Conservation (phyloP, 1,139 yeast genomes). For the Blastobotrys persicus region DNA sequence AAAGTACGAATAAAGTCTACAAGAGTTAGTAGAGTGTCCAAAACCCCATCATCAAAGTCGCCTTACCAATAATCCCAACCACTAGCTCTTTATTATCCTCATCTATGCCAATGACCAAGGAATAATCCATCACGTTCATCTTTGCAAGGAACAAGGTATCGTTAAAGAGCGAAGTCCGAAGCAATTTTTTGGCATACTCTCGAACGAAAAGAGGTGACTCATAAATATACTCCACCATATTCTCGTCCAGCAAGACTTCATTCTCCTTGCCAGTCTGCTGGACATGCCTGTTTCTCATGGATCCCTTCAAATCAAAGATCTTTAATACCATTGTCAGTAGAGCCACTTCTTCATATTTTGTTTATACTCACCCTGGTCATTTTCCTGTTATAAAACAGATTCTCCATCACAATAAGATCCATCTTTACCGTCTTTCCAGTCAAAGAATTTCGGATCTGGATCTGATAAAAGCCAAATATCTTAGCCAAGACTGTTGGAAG, state of each 20-base stretch:
- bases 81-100: conserved; percentile 66
- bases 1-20: conserved; percentile 81
- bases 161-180: conserved; percentile 88
- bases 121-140: conserved; percentile 99
- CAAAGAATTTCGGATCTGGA: conserved; percentile 74
- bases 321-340: neutral
- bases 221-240: conserved; percentile 96
- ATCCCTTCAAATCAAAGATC: conserved; percentile 93
- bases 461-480: conserved; percentile 92
- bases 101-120: conserved; percentile 89
- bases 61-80: conserved; percentile 70
- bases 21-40: conserved; percentile 6
- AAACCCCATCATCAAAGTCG: conserved; percentile 38
- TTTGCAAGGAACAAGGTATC: conserved; percentile 92
- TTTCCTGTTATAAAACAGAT: conserved; percentile 78
- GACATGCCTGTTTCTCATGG: conserved; percentile 96
- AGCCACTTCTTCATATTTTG: neutral
- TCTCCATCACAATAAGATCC: conserved; percentile 96
- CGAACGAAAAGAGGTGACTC: conserved; percentile 94
- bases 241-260: conserved; percentile 92
- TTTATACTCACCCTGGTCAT: conserved; percentile 50
- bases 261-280: conserved; percentile 94
- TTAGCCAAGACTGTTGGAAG: conserved; percentile 87
- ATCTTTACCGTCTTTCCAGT: conserved; percentile 76
- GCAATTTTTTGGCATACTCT: conserved; percentile 82